phyloP scores from a whole-genome alignment of 768 basidiomycete genomes.

The Kwoniella sp. region DNA sequence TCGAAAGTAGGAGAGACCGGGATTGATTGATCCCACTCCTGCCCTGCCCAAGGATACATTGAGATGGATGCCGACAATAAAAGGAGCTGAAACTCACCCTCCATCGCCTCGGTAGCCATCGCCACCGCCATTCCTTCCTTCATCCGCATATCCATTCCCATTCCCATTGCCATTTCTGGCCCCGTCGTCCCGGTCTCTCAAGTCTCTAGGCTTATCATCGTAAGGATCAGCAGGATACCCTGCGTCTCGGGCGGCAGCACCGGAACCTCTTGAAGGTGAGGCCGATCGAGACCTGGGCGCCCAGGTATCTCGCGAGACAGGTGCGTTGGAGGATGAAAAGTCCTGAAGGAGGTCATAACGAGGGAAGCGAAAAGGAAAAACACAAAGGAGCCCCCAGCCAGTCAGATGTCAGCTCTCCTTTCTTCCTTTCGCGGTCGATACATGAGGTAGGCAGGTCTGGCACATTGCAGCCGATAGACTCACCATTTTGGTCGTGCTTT shows the following conservation, averaged over 20 bases:
- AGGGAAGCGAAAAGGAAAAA: background rate
- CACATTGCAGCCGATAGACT: background rate
- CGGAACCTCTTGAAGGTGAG: constrained; percentile 6
- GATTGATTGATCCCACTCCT: constrained; percentile 3
- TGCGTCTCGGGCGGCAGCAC: constrained; percentile 2
- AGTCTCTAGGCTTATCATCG: background rate
- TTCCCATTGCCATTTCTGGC: constrained; percentile 14
- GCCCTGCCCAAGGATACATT: background rate
- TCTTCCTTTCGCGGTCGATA: background rate
- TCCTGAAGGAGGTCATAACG: constrained; percentile 24
- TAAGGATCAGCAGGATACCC: constrained; percentile 1
- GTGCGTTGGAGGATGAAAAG: constrained; percentile 46
- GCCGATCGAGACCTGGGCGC: constrained; percentile 35
- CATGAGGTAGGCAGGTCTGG: background rate
- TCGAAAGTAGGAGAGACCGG: too few relatives aligned
- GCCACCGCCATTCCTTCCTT: background rate
- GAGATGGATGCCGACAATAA: background rate
- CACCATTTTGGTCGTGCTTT: constrained; percentile 1
- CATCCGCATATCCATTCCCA: constrained; percentile 12
- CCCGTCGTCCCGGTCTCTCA: constrained; percentile 10
- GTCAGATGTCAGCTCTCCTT: background rate
- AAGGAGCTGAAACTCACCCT: background rate
- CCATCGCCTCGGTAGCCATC: constrained; percentile 6
- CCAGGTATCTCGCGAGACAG: constrained; percentile 45
- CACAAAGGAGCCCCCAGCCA: too few relatives aligned